Conservation (phyloP, 1,139 yeast species). For the Debaryomycetaceae sp. region DNA sequence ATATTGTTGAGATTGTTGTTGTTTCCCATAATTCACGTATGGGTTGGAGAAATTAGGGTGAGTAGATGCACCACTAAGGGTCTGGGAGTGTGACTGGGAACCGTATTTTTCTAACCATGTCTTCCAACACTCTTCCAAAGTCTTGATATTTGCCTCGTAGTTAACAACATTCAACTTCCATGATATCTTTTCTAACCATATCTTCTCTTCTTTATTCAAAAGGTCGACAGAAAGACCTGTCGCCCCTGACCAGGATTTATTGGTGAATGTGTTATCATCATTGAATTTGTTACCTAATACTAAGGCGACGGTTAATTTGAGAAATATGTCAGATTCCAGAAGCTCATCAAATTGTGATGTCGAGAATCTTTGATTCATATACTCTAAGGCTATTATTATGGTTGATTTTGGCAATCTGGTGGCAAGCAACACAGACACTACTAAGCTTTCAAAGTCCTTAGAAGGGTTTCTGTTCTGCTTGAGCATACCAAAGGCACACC, state of each 20-base stretch:
- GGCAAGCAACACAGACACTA: constrained; percentile 75
- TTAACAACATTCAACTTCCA: constrained; percentile 49
- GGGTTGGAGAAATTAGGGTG: constrained; percentile 4
- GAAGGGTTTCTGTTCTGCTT: constrained; percentile 48
- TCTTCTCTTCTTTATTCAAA: constrained; percentile 65
- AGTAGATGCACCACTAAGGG: constrained; percentile 5
- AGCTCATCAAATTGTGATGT: constrained; percentile 24
- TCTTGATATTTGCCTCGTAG: constrained; percentile 37
- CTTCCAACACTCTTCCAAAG: constrained; percentile 47
- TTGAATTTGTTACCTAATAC: constrained; percentile 90
- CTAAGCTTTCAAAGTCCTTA: constrained; percentile 54
- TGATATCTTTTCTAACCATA: constrained; percentile 59
- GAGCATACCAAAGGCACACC: constrained; percentile 63
- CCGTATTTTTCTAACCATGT: constrained; percentile 42
- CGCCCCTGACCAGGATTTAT: constrained; percentile 93
- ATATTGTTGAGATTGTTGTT: constrained; percentile 4
- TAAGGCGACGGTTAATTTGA: constrained; percentile 64
- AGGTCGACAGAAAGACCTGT: constrained; percentile 66
- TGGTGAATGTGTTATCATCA: constrained; percentile 95
- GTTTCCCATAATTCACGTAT: neutral
- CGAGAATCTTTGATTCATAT: constrained; percentile 51
- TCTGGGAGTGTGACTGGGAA: constrained; percentile 1
- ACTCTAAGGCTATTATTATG: constrained; percentile 72
- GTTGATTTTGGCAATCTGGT: constrained; percentile 86
- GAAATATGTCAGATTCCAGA: constrained; percentile 48